phyloP scores from a whole-genome alignment of 495 filamentous ascomycete species.

The Cercophora sp. region DNA sequence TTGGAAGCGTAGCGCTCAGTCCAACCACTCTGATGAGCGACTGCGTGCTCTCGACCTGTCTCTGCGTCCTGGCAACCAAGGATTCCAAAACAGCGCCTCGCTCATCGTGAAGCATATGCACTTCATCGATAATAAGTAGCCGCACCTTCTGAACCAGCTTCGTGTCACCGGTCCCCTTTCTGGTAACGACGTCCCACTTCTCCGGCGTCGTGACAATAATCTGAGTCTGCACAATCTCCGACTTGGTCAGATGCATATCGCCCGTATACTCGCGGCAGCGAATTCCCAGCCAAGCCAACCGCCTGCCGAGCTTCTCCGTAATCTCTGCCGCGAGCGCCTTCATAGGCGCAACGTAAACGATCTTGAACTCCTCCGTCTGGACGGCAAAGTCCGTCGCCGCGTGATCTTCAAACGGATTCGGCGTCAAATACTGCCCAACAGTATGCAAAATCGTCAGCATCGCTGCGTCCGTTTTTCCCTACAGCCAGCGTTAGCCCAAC shows the following conservation, averaged over 20 bases:
- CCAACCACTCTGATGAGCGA: slow-evolving; percentile 94
- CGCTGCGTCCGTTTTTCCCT: slow-evolving; percentile 98
- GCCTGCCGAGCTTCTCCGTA: slow-evolving; percentile 88
- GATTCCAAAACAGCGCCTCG: slow-evolving; percentile 94
- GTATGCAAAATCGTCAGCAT: slow-evolving; percentile 92
- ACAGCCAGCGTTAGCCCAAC: too few species aligned
- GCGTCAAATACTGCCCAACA: slow-evolving; percentile 76
- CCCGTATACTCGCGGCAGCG: slow-evolving; percentile 88
- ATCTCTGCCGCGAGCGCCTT: slow-evolving; percentile 96
- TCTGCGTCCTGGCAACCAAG: slow-evolving; percentile 86
- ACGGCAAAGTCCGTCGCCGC: slow-evolving; percentile 72
- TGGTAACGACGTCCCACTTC: slow-evolving; percentile 98
- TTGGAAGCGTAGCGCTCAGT: slow-evolving; percentile 90
- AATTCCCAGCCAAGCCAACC: slow-evolving; percentile 89
- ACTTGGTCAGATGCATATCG: slow-evolving; percentile 97
- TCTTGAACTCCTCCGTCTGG: slow-evolving; percentile 86
- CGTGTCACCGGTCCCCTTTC: slow-evolving; percentile 95
- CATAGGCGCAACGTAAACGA: slow-evolving; percentile 97
- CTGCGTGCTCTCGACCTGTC: slow-evolving; percentile 97
- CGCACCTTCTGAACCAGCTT: slow-evolving; percentile 97
- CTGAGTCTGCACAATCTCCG: slow-evolving; percentile 91
- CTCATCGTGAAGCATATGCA: slow-evolving; percentile 99
- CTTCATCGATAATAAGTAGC: slow-evolving; percentile 95
- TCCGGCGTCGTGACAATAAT: slow-evolving; percentile 98
- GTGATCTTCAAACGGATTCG: slow-evolving; percentile 71